A percentile compares a stretch with the other conserved stretches of the same genome.
phyloP scores from a whole-genome alignment of 2,329 filamentous ascomycete genomes.

The Trematosphaeria pertusa region DNA sequence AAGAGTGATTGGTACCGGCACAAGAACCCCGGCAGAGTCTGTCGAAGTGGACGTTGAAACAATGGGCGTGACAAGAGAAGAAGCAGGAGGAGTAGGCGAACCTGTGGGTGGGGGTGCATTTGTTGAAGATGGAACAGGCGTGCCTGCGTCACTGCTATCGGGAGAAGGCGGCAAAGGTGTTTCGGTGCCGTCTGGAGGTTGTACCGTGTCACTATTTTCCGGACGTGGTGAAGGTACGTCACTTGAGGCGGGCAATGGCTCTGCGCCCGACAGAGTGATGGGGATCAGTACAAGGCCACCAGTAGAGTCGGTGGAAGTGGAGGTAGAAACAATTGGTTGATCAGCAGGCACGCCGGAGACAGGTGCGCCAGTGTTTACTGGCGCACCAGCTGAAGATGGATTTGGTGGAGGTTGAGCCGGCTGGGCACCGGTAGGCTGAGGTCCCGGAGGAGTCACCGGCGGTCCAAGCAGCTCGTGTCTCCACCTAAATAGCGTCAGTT shows the following conservation, averaged over 20 bases:
- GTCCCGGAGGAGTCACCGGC: slow-evolving; percentile 6
- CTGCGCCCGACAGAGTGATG: too few relatives aligned
- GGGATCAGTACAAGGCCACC: too few relatives aligned
- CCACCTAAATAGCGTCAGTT: slow-evolving; percentile 2
- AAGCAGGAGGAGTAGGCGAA: not conserved
- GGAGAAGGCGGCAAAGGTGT: too few relatives aligned
- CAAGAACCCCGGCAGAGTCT: slow-evolving; percentile 1
- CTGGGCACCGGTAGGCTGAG: not conserved
- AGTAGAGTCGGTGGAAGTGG: not conserved
- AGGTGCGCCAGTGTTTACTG: too few relatives aligned
- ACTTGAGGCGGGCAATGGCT: too few relatives aligned
- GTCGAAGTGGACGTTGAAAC: slow-evolving; percentile 7
- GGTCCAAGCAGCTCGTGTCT: slow-evolving; percentile 4
- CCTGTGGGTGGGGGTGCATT: not conserved
- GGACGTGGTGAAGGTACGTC: too few relatives aligned
- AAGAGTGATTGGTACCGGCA: slow-evolving; percentile 5
- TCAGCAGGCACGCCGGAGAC: not conserved
- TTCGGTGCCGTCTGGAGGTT: too few relatives aligned
- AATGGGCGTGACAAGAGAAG: not conserved
- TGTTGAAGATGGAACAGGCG: too few relatives aligned
- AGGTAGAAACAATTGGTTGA: not conserved
- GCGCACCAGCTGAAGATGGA: not conserved
- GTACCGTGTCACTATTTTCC: too few relatives aligned
- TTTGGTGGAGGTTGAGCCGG: not conserved
- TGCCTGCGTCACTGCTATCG: too few relatives aligned